phyloP scores from a whole-genome alignment of 768 basidiomycete species.

The Boletus speciosus region DNA sequence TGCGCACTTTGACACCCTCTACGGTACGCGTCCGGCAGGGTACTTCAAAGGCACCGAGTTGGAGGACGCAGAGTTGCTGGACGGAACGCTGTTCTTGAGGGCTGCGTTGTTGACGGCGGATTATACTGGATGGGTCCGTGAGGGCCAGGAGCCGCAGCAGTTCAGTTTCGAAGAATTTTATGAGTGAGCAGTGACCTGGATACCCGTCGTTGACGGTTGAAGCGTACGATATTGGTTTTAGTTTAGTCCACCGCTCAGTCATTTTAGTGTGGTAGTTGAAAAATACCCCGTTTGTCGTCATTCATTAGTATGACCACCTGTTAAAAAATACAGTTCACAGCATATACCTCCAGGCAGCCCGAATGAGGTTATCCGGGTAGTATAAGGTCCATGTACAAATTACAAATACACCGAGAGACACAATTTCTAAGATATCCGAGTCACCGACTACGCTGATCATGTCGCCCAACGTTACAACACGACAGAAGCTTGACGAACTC shows the following conservation, averaged over 20 bases:
- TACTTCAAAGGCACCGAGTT: conserved; percentile 31
- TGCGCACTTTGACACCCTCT: conserved; percentile 32
- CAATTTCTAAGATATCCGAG: too few species aligned
- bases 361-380: too few species aligned
- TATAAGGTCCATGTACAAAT: too few species aligned
- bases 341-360: too few species aligned
- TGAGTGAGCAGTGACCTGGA: background rate
- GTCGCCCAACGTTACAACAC: conserved; percentile 2
- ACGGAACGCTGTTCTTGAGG: conserved; percentile 36
- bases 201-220: too few species aligned
- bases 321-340: too few species aligned
- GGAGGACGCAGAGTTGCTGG: conserved; percentile 30
- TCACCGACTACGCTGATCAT: background rate
- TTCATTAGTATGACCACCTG: background rate
- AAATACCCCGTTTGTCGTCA: background rate
- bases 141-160: conserved; percentile 27
- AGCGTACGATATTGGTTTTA: background rate
- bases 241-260: background rate
- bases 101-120: conserved; percentile 30
- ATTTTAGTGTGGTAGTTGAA: background rate
- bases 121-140: conserved; percentile 38
- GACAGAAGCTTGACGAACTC: conserved; percentile 15
- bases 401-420: too few species aligned
- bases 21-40: conserved; percentile 24
- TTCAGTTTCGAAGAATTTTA: conserved; percentile 32